Conservation (phyloP, 2,329 filamentous ascomycete genomes). For the Colletotrichum eleusines region DNA sequence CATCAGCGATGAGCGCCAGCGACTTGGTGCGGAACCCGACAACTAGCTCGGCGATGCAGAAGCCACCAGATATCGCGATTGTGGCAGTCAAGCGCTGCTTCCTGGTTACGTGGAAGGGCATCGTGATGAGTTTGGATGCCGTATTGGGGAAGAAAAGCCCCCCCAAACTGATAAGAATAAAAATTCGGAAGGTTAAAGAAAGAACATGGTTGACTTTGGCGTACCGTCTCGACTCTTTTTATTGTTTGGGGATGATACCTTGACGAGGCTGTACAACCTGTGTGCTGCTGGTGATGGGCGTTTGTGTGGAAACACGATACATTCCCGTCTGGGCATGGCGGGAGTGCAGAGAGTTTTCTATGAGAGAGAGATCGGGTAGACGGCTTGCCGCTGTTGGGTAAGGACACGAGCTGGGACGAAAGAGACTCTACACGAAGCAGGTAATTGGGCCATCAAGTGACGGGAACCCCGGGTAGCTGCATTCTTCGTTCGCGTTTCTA, state of each 20-base stretch:
- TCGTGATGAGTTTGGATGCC: slow-evolving; percentile 34
- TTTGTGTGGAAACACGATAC: not conserved
- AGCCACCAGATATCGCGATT: slow-evolving; percentile 62
- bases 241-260: not conserved
- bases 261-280: not conserved
- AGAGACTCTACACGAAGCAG: not conserved
- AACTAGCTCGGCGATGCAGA: slow-evolving; percentile 66
- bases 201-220: not conserved
- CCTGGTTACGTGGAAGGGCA: slow-evolving; percentile 46
- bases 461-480: not conserved
- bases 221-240: slow-evolving; percentile 1
- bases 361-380: not conserved
- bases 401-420: slow-evolving; percentile 2
- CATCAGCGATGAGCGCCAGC: slow-evolving; percentile 79
- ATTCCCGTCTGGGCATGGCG: not conserved
- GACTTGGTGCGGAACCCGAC: slow-evolving; percentile 79
- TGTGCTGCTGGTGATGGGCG: not conserved
- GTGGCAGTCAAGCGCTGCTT: slow-evolving; percentile 62
- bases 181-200: not conserved
- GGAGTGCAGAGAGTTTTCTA: not conserved
- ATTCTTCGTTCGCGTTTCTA: not conserved
- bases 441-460: not conserved
- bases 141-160: not conserved
- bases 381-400: not conserved
- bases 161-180: not conserved